Base-by-base conservation (phyloP, 2,329 filamentous ascomycete species). In the Fusarium citri region DNA sequence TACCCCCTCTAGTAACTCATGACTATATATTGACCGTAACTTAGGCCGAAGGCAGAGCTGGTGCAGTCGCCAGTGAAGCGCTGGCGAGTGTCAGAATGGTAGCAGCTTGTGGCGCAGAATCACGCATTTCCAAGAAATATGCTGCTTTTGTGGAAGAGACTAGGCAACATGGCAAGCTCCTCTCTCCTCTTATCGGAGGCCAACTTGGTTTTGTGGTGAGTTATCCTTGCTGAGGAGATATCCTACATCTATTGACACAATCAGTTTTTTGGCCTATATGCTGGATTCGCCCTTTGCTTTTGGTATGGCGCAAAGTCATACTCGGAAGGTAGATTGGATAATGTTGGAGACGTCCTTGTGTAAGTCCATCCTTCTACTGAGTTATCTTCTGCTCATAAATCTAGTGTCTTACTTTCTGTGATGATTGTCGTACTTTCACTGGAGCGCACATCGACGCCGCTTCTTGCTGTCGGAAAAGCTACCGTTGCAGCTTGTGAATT, bases 21-120 rank as follows among this genome's bases (percentile, higher is more conserved):
- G 18, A 5, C 7, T 7, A 7, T 15, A 8, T 49, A 15, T 45
- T 75, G 46, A 75, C 41, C 26, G 26, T 26, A 30, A 28, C 22
- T 11, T 42, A 80, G 78, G 69, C 88, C 20, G 88, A 91, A 69
- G 84, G 82, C 2, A 88, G 86, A 71, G 86, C 88, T 2, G 84
- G 85, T 3, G 84, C 87, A 5, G 81, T 91, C 6, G 89, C 89
- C 2, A 88, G 87, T 58, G 89, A 91, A 76, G 82, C 87, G 4
- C 83, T 91, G 68, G 80, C 83, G 2, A 86, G 85, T 51, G 86
- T 91, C 37, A 82, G 88, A 9, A 91, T 90, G 83, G 82, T 91
- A 34, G 83, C 86, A 40, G 89, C 89, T 1, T 91, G 88, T 71
- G 88, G 88, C 37, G 89, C 89, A 15, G 86, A 91, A 74, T 74